Percentiles rank a stretch among this genome's conserved stretches.
Conservation (phyloP, 305 asterid species). For the Solanum hybrid region DNA sequence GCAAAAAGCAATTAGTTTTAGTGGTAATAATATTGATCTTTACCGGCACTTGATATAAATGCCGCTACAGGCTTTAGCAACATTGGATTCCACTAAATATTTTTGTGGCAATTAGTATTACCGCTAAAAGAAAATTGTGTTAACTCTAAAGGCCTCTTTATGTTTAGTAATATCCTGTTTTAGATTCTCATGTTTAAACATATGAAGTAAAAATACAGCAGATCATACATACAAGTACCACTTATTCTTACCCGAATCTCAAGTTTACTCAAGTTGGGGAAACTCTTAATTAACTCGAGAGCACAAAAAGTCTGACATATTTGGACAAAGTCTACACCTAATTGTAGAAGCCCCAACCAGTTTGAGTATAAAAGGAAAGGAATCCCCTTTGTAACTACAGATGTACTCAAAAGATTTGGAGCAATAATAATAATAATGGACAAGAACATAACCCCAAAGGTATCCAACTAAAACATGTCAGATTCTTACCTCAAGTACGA, state of each 20-base stretch:
- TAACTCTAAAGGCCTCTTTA: not conserved
- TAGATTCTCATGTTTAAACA: not conserved
- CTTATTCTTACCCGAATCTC: not conserved
- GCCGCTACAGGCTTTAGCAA: not conserved
- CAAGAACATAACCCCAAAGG: not conserved
- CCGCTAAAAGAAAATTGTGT: not conserved
- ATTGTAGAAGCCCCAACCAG: not conserved
- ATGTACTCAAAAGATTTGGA: not conserved
- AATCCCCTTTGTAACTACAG: not conserved
- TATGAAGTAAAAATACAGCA: not conserved
- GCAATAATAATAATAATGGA: not conserved
- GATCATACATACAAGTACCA: not conserved
- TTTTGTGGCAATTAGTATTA: not conserved
- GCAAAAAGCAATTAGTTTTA: not conserved
- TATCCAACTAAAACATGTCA: not conserved
- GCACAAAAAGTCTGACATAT: not conserved
- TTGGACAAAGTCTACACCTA: not conserved
- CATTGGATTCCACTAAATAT: not conserved
- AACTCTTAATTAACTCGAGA: not conserved
- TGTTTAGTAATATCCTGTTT: not conserved
- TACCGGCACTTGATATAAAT: no score
- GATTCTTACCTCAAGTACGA: not conserved
- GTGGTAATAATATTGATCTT: not conserved
- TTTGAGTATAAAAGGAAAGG: not conserved
- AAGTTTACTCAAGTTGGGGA: not conserved